Percentiles rank a stretch among this genome's conserved stretches.
Evolutionary conservation across 2,329 filamentous ascomycete genomes (phyloP).

Genomic region (Cladophialophora immunda): DNA sequence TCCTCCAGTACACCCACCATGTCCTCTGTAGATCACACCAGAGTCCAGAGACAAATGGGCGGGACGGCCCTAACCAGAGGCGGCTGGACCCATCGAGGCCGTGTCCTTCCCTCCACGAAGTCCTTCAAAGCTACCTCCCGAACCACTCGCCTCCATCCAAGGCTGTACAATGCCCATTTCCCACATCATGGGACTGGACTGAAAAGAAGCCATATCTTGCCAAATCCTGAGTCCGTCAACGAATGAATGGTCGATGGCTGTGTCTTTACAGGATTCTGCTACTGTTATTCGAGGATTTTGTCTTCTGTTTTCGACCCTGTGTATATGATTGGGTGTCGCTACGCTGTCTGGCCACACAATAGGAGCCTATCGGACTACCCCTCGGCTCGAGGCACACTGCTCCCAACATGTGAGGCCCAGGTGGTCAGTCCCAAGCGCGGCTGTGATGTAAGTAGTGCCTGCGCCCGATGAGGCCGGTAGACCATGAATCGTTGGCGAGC

Average conservation of each 20-base stretch:
- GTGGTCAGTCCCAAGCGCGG: conserved; percentile 11
- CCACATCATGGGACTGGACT: not conserved
- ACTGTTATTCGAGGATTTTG: conserved; percentile 8
- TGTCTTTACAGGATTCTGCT: conserved; percentile 8
- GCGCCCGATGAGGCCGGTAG: conserved; percentile 1
- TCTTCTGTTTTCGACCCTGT: not conserved
- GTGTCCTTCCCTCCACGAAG: not conserved
- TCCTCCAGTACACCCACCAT: not conserved
- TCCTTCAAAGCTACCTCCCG: not conserved
- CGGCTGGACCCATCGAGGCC: not conserved
- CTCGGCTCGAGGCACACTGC: conserved; percentile 10
- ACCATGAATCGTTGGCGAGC: not conserved
- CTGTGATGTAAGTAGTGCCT: conserved; percentile 9
- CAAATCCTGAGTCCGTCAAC: not conserved
- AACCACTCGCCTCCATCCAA: not conserved
- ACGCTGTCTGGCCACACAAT: not conserved
- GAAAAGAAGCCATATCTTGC: not conserved
- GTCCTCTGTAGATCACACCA: not conserved
- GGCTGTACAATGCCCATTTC: not conserved
- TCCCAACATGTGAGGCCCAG: not conserved
- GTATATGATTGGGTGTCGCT: conserved; percentile 4
- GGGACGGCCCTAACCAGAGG: conserved; percentile 7
- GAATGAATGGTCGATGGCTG: not conserved
- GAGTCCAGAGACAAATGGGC: not conserved
- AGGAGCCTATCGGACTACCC: conserved; percentile 10